Evolutionary conservation across 2,329 filamentous ascomycete genomes (phyloP), one percentile per base, ranked within the genome.

Genomic region (Didymella glomerata): DNA sequence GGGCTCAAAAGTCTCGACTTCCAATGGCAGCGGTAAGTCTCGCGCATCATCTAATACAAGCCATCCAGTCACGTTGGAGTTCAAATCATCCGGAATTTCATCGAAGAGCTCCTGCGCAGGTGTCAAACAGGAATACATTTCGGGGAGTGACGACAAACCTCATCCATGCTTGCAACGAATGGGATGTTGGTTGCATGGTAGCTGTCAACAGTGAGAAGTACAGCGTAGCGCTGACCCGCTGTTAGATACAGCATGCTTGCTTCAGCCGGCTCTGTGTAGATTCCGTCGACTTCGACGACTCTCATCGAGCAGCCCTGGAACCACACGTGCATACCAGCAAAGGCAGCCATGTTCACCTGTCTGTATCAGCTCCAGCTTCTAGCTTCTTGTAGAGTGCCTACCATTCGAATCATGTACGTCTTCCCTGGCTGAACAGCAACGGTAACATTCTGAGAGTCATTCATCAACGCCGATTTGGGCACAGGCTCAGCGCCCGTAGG

Each of bases 211-310:
- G 84, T 83, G 1, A 91, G 68, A 0, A 91, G 74, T 14, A 89
- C 80, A 66, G 87, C 89, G 66, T 90, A 91, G 14, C 89, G 83
- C 69, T 92, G 89, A 0, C 88, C 89, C 1, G 88, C 87, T 5
- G 87, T 83, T 25, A 92, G 80, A 61, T 89, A 86, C 52, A 92
- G 76, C 55, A 85, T 83, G 41, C 83, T 81, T 11, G 86, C 83
- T 2, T 83, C 78, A 1, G 80, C 76, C 0, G 88, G 86, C 55
- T 86, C 80, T 2, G 90, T 84, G 36, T 85, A 84, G 1, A 87
- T 86, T 13, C 89, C 89, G 67, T 92, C 89, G 0, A 89, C 86
- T 71, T 91, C 89, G n/a, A 88, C 86, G 36, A 92, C 78, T 36
- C 78, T 79, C 69, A 89, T 85, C 22, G 77, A 77, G 65, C 91